phyloP scores from a whole-genome alignment of 73 alveolate genomes.

The Loxodes magnus region DNA sequence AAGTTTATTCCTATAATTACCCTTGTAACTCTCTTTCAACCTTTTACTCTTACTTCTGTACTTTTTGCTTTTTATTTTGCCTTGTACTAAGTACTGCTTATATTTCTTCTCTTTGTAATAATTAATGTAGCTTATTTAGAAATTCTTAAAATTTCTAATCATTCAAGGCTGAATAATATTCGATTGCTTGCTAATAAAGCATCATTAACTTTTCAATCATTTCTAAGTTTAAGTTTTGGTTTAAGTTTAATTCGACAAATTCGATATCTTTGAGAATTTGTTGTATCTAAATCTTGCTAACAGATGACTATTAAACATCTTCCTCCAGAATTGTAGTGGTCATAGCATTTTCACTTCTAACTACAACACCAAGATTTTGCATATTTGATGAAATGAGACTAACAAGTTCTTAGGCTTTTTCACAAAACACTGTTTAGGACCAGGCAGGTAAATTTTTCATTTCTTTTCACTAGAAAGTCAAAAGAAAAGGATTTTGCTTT shows the following conservation, averaged over 20 bases:
- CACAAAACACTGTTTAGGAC: constrained; percentile 15
- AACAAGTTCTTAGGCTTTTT: constrained; percentile 28
- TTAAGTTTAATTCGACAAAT: constrained; percentile 23
- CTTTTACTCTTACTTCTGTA: too few species aligned
- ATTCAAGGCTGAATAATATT: constrained; percentile 56
- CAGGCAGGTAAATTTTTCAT: background rate
- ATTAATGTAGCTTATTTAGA: constrained; percentile 29
- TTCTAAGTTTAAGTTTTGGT: constrained; percentile 20
- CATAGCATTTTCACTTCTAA: constrained; percentile 16
- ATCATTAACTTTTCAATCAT: constrained; percentile 33
- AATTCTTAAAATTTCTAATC: constrained; percentile 39
- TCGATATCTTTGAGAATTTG: constrained; percentile 38
- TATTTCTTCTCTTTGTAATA: constrained; percentile 30
- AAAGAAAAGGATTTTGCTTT: background rate
- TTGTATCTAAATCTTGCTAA: constrained; percentile 28
- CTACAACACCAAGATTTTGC: constrained; percentile 24
- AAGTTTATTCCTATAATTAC: too few species aligned
- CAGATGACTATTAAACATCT: background rate
- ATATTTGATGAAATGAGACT: constrained; percentile 26
- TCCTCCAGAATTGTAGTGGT: constrained; percentile 3
- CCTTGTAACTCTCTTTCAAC: too few species aligned
- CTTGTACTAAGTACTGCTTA: too few species aligned
- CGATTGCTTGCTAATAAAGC: constrained; percentile 51
- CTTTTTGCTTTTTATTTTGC: too few species aligned
- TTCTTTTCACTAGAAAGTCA: constrained; percentile 5